Percentiles rank a stretch among this genome's conserved stretches.
These are phyloP conservation scores for Noccaea bulbosa DNA, from an alignment of 345 rosid species.

Conservation along the genomic window DNA sequence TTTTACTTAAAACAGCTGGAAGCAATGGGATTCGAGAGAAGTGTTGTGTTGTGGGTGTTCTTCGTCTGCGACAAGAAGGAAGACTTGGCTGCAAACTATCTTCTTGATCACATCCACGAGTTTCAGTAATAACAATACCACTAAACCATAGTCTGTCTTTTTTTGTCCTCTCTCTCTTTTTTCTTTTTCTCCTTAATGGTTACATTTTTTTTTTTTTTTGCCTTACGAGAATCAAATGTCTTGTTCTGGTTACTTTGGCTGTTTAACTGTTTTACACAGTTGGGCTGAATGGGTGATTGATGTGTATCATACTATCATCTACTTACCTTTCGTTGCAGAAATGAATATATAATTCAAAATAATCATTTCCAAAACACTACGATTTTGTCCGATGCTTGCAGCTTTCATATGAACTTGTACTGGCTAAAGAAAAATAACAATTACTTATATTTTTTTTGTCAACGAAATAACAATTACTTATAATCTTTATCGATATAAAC, in stretches of 20 bases:
- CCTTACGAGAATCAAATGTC: conserved; percentile 8
- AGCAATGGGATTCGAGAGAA: conserved; percentile 78
- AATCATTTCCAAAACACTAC: conserved; percentile 5
- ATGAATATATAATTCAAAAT: background rate
- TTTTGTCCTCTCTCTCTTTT: background rate
- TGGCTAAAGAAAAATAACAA: background rate
- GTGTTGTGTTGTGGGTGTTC: conserved; percentile 59
- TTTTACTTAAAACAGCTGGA: conserved; percentile 53
- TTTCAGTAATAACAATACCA: conserved; percentile 49
- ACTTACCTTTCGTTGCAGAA: background rate
- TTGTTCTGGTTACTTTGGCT: conserved; percentile 20
- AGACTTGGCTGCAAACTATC: conserved; percentile 79
- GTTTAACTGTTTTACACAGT: background rate
- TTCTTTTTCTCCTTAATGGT: background rate
- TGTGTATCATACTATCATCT: too few relatives aligned
- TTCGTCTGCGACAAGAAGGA: conserved; percentile 81
- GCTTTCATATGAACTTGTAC: conserved; percentile 7
- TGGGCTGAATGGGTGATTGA: conserved; percentile 19
- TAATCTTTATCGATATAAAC: background rate
- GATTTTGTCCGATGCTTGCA: conserved; percentile 11
- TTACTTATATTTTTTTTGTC: too few relatives aligned
- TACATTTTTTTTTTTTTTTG: background rate
- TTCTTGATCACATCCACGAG: conserved; percentile 66
- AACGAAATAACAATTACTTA: background rate
- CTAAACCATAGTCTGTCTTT: conserved; percentile 9